Evolutionary conservation across 1,139 yeast species (phyloP).

Genomic region (Eremothecium gossypii): DNA sequence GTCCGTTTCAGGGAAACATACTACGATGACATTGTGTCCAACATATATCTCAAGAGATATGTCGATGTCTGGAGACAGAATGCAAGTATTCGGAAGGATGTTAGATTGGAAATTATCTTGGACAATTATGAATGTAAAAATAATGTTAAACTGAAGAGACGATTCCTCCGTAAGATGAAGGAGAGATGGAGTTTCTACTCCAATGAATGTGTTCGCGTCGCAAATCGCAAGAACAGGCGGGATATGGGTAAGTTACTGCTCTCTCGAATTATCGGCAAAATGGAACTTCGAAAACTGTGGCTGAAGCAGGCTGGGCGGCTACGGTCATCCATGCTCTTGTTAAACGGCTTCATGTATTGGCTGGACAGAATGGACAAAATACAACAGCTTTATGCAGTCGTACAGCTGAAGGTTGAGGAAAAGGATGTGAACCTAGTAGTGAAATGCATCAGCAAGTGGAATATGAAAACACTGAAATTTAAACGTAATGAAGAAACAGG

Average conservation of each 20-base stretch:
- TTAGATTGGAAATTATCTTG: constrained; percentile 9
- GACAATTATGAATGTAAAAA: constrained; percentile 7
- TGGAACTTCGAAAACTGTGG: constrained; percentile 8
- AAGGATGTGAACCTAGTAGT: constrained; percentile 16
- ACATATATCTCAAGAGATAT: constrained; percentile 2
- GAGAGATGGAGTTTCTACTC: constrained; percentile 8
- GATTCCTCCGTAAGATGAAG: constrained; percentile 15
- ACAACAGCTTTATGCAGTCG: constrained; percentile 14
- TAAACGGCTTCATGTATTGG: constrained; percentile 11
- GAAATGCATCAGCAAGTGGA: constrained; percentile 28
- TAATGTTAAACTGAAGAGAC: background rate
- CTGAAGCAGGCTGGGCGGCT: constrained; percentile 18
- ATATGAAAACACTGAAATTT: constrained; percentile 26
- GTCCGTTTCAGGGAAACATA: constrained; percentile 7
- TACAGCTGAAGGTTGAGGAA: constrained; percentile 14
- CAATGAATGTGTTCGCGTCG: constrained; percentile 9
- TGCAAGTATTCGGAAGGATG: constrained; percentile 6
- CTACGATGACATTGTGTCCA: constrained; percentile 4
- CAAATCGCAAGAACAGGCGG: constrained; percentile 3
- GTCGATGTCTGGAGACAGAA: constrained; percentile 13
- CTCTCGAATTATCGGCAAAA: background rate
- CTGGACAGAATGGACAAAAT: constrained; percentile 10
- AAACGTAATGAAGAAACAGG: constrained; percentile 30
- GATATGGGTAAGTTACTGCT: background rate
- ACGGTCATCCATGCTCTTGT: constrained; percentile 13